Evolutionary conservation across 306 rosid species (phyloP).

Genomic region (Neltuma alba): DNA sequence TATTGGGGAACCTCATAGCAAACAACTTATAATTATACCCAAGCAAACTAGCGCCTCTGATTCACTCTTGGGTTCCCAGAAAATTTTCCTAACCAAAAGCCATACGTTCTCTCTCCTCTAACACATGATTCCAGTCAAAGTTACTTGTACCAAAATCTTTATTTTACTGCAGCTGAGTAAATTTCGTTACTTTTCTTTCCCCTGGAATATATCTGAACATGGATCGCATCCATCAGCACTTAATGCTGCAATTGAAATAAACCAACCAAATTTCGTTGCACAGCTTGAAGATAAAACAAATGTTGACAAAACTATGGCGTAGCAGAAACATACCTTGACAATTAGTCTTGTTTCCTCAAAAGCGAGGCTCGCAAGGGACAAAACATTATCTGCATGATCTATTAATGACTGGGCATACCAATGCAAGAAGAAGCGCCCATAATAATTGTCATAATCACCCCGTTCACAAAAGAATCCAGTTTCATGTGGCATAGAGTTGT

Average conservation of each 20-base stretch:
- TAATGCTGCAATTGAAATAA: constrained; percentile 9
- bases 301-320: constrained; percentile 18
- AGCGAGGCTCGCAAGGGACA: constrained; percentile 95
- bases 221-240: constrained; percentile 3
- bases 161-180: background rate
- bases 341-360: constrained; percentile 82
- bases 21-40: background rate
- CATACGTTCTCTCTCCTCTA: background rate
- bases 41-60: background rate
- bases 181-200: background rate
- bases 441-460: constrained; percentile 97
- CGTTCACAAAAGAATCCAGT: constrained; percentile 95
- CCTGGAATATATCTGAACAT: background rate
- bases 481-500: constrained; percentile 93
- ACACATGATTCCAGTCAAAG: background rate
- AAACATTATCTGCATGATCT: constrained; percentile 86
- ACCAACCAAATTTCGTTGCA: constrained; percentile 32
- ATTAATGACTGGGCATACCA: constrained; percentile 89
- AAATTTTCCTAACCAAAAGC: background rate
- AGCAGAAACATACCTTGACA: constrained; percentile 69
- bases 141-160: background rate
- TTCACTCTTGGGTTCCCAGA: background rate
- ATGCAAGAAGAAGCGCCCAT: constrained; percentile 95
- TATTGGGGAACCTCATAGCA: background rate
- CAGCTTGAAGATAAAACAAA: constrained; percentile 26